Percentiles rank a stretch among this genome's conserved stretches.
Conservation (phyloP, 2,329 filamentous ascomycete genomes). For the Trichoderma sp. region DNA sequence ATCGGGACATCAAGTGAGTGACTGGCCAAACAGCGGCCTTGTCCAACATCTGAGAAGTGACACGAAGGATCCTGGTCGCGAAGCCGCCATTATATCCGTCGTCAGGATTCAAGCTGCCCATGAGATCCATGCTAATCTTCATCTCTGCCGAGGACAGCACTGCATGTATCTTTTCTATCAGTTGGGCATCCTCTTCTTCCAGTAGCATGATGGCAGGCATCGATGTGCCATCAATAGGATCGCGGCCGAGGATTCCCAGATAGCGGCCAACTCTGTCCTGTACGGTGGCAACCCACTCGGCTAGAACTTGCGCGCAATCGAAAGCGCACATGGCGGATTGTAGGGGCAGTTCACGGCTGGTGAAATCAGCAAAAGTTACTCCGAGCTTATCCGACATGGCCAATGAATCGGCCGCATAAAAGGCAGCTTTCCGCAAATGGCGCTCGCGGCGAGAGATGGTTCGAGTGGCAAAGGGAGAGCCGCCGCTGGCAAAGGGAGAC, state of each 20-base stretch:
- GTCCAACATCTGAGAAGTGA: slow-evolving; percentile 84
- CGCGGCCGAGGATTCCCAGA: slow-evolving; percentile 80
- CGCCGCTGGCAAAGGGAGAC: slow-evolving; percentile 11
- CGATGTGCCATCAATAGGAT: slow-evolving; percentile 74
- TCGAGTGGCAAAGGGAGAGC: slow-evolving; percentile 35
- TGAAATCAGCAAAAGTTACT: slow-evolving; percentile 80
- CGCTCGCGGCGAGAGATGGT: slow-evolving; percentile 74
- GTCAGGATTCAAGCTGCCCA: slow-evolving; percentile 52
- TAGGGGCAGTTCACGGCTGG: slow-evolving; percentile 80
- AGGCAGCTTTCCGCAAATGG: slow-evolving; percentile 90
- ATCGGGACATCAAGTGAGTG: slow-evolving; percentile 57
- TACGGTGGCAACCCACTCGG: slow-evolving; percentile 90
- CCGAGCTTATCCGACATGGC: slow-evolving; percentile 85
- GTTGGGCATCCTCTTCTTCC: slow-evolving; percentile 86
- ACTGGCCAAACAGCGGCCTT: slow-evolving; percentile 89
- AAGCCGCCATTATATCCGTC: slow-evolving; percentile 74
- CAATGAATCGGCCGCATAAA: slow-evolving; percentile 89
- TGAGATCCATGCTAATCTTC: slow-evolving; percentile 67
- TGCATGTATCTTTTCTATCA: slow-evolving; percentile 79
- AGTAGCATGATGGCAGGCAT: slow-evolving; percentile 87
- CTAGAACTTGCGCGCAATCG: slow-evolving; percentile 90
- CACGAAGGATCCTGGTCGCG: slow-evolving; percentile 78
- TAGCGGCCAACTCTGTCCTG: slow-evolving; percentile 93
- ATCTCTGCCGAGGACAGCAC: slow-evolving; percentile 75
- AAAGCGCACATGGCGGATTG: slow-evolving; percentile 92